phyloP scores from a whole-genome alignment of 371 early-diverging fungal genomes.

The Mucor ambiguus region DNA sequence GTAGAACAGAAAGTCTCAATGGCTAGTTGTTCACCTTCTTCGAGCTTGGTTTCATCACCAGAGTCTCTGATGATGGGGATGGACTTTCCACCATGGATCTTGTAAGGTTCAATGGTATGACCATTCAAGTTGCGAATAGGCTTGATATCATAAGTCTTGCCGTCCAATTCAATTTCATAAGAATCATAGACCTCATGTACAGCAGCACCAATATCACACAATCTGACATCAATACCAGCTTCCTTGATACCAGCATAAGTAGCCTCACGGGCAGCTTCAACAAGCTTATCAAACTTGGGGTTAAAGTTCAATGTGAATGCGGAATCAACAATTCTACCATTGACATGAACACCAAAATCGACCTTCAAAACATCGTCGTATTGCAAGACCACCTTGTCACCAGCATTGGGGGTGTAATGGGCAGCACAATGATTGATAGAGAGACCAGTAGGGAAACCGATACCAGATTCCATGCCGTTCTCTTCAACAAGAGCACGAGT shows the following conservation, averaged over 20 bases:
- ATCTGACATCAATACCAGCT: constrained; percentile 96
- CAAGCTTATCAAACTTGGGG: constrained; percentile 86
- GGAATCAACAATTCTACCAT: constrained; percentile 98
- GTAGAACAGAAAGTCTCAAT: constrained; percentile 99
- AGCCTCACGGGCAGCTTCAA: constrained; percentile 95
- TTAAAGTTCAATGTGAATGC: constrained; percentile 99
- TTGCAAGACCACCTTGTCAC: constrained; percentile 89
- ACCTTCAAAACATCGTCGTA: constrained; percentile 98
- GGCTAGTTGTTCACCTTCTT: constrained; percentile 97
- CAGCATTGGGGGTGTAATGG: constrained; percentile 98
- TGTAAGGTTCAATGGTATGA: constrained; percentile 96
- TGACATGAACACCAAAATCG: constrained; percentile 98
- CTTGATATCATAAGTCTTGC: constrained; percentile 93
- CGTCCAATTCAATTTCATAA: constrained; percentile 96
- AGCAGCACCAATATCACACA: constrained; percentile 98
- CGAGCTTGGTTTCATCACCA: constrained; percentile 94
- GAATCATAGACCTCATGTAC: constrained; percentile 98
- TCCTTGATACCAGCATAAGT: constrained; percentile 97
- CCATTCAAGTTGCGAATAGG: constrained; percentile 98
- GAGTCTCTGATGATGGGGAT: constrained; percentile 94
- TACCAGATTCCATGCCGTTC: constrained; percentile 87
- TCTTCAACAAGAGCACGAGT: constrained; percentile 92
- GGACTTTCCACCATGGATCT: constrained; percentile 97
- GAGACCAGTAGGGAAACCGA: constrained; percentile 99
- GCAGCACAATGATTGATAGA: constrained; percentile 99